Evolutionary conservation across 2,329 filamentous ascomycete species (phyloP), one percentile per base, ranked within the genome.

Genomic region (Teratosphaeria pseudoeucalypti): DNA sequence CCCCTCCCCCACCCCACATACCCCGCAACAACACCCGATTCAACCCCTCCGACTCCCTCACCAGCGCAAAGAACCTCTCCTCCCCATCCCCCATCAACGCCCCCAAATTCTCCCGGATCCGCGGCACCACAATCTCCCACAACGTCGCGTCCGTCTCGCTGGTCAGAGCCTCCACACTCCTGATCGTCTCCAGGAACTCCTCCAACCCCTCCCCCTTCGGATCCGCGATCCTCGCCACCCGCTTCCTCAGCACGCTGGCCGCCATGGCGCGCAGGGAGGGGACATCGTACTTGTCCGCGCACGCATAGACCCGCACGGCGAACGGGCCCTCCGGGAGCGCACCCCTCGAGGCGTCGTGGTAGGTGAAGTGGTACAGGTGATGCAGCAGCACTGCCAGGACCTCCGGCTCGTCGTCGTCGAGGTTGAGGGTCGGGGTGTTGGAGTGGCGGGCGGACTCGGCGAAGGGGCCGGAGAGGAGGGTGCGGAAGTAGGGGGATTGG

Each of bases 401-500:
- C 3, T 55, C 60, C 11, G 61, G 62, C 37, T 65, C 60, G 52
- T 65, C 65, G 19, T 62, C 34, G 29, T 29, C 54, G 29, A 55
- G 54, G 19, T 10, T n/a, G n/a, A 26, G 27, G n/a, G 53, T 2
- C 14, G n/a, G 23, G 10, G 55, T 39, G 16, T 53, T 39, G 27
- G 39, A 29, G 59, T 32, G 14, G 34, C 34, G 14, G 27, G 53
- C 14, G 54, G 60, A 19, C 49, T 66, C 65, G 57, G 59, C 63
- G 63, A 66, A 68, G 2, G 52, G 29, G 23, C 66, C 63, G 7
- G 34, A 53, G 62, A 74, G 74, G 34, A 74, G 71, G 47, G 73
- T 75, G 52, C 73, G 71, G 63, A 78, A 77, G 65, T 76, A 76
- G 7, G 66, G 65, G 2, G 74, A 76, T 52, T 75, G 71, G 26